Evolutionary conservation across 352 stramenopile genomes (phyloP).

Genomic region (Globisporangium sylvaticum): DNA sequence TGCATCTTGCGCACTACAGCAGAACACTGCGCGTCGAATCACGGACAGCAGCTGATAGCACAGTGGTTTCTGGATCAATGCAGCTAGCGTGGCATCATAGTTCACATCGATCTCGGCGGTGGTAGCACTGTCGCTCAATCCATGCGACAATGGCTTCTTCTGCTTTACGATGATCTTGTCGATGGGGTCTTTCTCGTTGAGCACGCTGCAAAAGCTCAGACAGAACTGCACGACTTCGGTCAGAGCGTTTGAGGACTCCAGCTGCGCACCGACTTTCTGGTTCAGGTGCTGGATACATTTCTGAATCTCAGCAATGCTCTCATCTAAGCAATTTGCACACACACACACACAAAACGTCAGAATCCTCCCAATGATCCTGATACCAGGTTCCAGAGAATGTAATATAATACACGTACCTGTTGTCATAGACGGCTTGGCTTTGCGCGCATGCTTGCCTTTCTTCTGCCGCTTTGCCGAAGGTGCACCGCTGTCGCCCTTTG

Average conservation of each 20-base stretch:
- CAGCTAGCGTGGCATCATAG: constrained; percentile 32
- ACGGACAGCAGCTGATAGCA: constrained; percentile 40
- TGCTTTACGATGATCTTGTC: constrained; percentile 22
- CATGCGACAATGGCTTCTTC: not conserved
- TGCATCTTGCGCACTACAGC: constrained; percentile 19
- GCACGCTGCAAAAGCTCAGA: constrained; percentile 31
- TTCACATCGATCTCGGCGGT: constrained; percentile 15
- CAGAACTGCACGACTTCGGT: constrained; percentile 43
- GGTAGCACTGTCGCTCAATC: not conserved
- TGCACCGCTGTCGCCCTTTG: constrained; percentile 17
- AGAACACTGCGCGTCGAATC: constrained; percentile 35
- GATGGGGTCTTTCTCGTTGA: constrained; percentile 40
- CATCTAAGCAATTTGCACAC: constrained; percentile 13
- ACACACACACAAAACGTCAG: constrained; percentile 5
- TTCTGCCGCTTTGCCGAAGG: constrained; percentile 58
- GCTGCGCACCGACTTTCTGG: constrained; percentile 30
- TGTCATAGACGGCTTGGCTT: constrained; percentile 10
- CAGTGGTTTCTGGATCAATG: constrained; percentile 38
- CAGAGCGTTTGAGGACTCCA: constrained; percentile 25
- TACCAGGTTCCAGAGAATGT: constrained; percentile 9
- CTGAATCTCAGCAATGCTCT: constrained; percentile 33
- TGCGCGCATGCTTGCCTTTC: constrained; percentile 50
- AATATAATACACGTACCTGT: constrained; percentile 5
- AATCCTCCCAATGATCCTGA: not conserved
- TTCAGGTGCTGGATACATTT: constrained; percentile 36